A percentile compares a stretch with the other conserved stretches of the same genome.
phyloP scores from a whole-genome alignment of 176 grass and related monocot genomes.

The Alloteropsis semialata region DNA sequence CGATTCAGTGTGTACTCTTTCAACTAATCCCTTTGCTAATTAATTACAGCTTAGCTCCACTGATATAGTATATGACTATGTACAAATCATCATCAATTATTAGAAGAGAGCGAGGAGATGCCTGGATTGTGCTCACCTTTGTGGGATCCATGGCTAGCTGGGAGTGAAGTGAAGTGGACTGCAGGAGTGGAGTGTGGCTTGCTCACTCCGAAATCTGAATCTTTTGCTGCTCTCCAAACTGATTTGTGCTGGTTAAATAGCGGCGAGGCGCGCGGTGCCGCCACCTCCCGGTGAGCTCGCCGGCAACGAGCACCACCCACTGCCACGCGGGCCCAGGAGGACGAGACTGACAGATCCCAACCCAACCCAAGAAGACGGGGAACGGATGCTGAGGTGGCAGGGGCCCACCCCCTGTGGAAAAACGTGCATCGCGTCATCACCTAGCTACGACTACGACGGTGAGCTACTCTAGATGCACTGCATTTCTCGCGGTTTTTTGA shows the following conservation, averaged over 20 bases:
- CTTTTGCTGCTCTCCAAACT: neutral
- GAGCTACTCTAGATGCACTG: neutral
- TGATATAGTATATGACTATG: no score
- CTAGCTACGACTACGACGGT: no score
- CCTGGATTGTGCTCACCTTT: constrained; percentile 14
- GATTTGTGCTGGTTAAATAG: constrained; percentile 33
- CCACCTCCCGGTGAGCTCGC: constrained; percentile 7
- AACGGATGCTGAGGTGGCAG: neutral
- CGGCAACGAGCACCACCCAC: rapidly evolving
- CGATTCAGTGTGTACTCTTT: no score
- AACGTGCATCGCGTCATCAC: no score
- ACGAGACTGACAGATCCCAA: neutral
- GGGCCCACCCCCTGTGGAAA: neutral
- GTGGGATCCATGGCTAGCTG: constrained; percentile 27
- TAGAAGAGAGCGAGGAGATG: no score
- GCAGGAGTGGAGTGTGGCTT: neutral
- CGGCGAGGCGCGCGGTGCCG: neutral
- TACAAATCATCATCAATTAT: no score
- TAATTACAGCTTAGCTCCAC: no score
- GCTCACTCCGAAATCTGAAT: neutral
- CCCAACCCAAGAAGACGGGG: neutral
- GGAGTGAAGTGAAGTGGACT: neutral
- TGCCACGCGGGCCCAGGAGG: neutral
- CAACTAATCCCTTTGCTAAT: no score
- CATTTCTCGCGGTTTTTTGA: no score